A percentile compares a stretch with the other conserved stretches of the same genome.
phyloP scores from a whole-genome alignment of 495 filamentous ascomycete species.

The Hypomontagnella submonticulosa region DNA sequence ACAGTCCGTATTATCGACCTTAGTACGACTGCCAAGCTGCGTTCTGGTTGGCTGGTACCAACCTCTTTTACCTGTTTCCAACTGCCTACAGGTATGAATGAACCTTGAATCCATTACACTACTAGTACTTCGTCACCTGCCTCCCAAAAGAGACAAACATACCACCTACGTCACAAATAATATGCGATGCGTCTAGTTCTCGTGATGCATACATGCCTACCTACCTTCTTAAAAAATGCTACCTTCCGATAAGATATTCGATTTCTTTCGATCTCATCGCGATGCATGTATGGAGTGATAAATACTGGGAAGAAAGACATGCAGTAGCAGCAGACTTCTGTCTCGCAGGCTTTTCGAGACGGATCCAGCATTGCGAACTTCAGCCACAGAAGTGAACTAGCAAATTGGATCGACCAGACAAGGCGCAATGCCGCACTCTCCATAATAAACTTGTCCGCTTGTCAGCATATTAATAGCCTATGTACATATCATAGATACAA shows the following conservation, averaged over 20 bases:
- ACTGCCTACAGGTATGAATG: constrained; percentile 1
- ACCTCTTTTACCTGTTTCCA: constrained; percentile 27
- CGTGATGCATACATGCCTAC: constrained; percentile 17
- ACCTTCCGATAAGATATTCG: constrained; percentile 2
- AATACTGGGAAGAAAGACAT: constrained; percentile 3
- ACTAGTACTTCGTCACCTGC: constrained; percentile 28
- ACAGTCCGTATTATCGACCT: constrained; percentile 7
- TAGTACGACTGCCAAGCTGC: constrained; percentile 24
- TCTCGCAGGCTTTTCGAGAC: constrained; percentile 15
- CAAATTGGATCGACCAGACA: constrained; percentile 30
- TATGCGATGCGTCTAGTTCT: constrained; percentile 18
- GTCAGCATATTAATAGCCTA: constrained; percentile 20
- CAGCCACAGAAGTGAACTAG: constrained; percentile 38
- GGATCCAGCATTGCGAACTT: constrained; percentile 26
- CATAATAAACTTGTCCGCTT: constrained; percentile 27
- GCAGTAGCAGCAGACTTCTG: constrained; percentile 11
- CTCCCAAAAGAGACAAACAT: constrained; percentile 24
- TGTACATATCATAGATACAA: background rate
- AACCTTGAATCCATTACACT: background rate
- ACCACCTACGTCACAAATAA: constrained; percentile 32
- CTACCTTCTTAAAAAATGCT: background rate
- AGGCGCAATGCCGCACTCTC: constrained; percentile 28
- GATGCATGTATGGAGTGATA: background rate
- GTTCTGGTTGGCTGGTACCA: constrained; percentile 14
- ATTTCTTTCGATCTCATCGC: background rate